Conservation (phyloP, 345 rosid genomes). For the Cochlearia excelsa region DNA sequence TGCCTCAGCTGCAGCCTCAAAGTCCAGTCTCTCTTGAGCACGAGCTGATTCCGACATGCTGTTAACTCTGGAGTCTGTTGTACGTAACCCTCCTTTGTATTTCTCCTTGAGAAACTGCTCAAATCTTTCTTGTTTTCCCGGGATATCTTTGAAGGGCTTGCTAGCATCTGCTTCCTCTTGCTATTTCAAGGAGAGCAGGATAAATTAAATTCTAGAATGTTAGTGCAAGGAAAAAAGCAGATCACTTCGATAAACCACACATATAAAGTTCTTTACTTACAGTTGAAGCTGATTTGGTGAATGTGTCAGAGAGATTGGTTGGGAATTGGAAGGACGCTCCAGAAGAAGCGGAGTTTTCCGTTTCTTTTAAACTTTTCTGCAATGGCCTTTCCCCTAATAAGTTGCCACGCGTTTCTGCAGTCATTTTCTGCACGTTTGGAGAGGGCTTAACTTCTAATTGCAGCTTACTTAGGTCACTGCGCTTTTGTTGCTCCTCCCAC, state of each 20-base stretch:
- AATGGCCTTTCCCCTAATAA: slow-evolving; percentile 86
- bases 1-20: slow-evolving; percentile 95
- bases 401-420: slow-evolving; percentile 84
- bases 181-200: slow-evolving; percentile 38
- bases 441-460: slow-evolving; percentile 53
- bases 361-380: slow-evolving; percentile 59
- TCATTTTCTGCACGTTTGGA: slow-evolving; percentile 55
- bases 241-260: slow-evolving; percentile 15
- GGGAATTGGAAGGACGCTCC: slow-evolving; percentile 54
- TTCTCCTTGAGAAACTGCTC: slow-evolving; percentile 90
- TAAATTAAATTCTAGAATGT: slow-evolving; percentile 3
- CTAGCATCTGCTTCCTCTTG: slow-evolving; percentile 53
- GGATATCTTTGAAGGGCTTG: slow-evolving; percentile 84
- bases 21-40: slow-evolving; percentile 91
- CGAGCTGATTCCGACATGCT: slow-evolving; percentile 86
- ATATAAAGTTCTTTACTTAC: slow-evolving; percentile 50
- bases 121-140: slow-evolving; percentile 85
- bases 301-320: slow-evolving; percentile 77
- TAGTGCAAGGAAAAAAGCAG: slow-evolving; percentile 4
- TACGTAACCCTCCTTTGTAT: slow-evolving; percentile 86
- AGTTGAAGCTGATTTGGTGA: slow-evolving; percentile 60
- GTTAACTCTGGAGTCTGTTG: slow-evolving; percentile 49
- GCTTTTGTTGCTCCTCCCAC: slow-evolving; percentile 89
- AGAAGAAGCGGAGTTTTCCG: slow-evolving; percentile 43
- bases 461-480: slow-evolving; percentile 47